Base-by-base conservation (phyloP, 2,329 filamentous ascomycete species). In the Cercospora janseana region DNA sequence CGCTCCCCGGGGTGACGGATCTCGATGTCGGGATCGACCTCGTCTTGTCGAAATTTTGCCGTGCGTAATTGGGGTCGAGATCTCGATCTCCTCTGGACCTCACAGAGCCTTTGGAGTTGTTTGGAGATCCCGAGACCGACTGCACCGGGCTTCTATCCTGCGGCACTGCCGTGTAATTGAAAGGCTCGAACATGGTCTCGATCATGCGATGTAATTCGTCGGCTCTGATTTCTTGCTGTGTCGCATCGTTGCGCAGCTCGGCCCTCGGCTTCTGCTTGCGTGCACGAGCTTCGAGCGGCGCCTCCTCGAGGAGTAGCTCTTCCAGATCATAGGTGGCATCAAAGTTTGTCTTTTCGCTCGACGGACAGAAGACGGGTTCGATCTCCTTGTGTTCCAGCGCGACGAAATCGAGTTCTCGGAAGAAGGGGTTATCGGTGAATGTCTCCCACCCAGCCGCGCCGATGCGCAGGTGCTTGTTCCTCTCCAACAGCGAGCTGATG, bases 241-340 rank as follows among this genome's bases (percentile, higher is more conserved):
- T 95, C 1, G 93, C 93, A 72, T 97, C 92, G 2, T 95, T 89
- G 70, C 93, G 92, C 66, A 98, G 75, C 59, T 88, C 85, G 58
- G 95, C 91, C 56, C 93, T 80, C 2, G 93, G 93, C 70, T 97
- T 96, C 69, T 97, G 93, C 65, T 92, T 84, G 60, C 93, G 81
- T 43, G 93, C 90, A 63, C 93, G 80, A 48, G 93, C 93, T 70
- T 98, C 93, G 4, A 98, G 74, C 1, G 93, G 93, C 9, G 93
- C 93, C 68, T 98, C 93, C 70, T 98, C 93, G 35, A 98, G 72
- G 2, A 98, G 73, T 15, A 98, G 71, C 69, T 98, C 93, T 67
- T 98, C 93, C 43, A 98, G 74, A 69, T 98, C 93, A 66, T 98
- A 97, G 0, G 93, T 98, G 4, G 93, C 93, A 70, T 98, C 93